Conservation (phyloP, 345 rosid species). For the Heritiera fomes region DNA sequence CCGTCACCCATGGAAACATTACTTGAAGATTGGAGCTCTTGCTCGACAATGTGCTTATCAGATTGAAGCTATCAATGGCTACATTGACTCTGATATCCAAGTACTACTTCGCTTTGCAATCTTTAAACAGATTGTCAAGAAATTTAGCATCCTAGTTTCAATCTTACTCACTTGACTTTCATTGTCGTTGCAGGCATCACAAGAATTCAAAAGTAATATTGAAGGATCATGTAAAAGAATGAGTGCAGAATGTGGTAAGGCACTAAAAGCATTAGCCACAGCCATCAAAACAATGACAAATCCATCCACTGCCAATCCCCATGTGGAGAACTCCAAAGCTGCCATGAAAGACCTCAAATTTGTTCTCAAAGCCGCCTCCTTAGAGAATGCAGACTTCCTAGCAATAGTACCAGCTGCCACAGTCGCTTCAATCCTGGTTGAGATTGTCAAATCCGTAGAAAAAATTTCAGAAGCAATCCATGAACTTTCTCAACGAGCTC, state of each 20-base stretch:
- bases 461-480: constrained; percentile 48
- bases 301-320: constrained; percentile 38
- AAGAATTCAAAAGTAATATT: constrained; percentile 41
- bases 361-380: constrained; percentile 37
- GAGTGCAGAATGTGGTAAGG: constrained; percentile 54
- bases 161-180: neutral
- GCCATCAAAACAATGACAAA: constrained; percentile 54
- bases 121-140: neutral
- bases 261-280: constrained; percentile 55
- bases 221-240: constrained; percentile 46
- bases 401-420: constrained; percentile 57
- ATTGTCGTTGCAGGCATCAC: constrained; percentile 47
- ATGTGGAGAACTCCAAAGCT: constrained; percentile 51
- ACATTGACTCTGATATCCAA: constrained; percentile 43
- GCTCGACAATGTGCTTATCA: constrained; percentile 76
- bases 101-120: constrained; percentile 31
- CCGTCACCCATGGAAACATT: constrained; percentile 78
- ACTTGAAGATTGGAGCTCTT: constrained; percentile 58
- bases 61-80: constrained; percentile 62
- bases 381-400: constrained; percentile 40
- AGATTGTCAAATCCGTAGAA: constrained; percentile 49
- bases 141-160: neutral
- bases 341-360: constrained; percentile 44
- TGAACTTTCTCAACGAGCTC: constrained; percentile 58
- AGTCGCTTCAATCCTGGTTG: constrained; percentile 55